Conservation (phyloP, 148 eudicot genomes). For the Rheum nobile region DNA sequence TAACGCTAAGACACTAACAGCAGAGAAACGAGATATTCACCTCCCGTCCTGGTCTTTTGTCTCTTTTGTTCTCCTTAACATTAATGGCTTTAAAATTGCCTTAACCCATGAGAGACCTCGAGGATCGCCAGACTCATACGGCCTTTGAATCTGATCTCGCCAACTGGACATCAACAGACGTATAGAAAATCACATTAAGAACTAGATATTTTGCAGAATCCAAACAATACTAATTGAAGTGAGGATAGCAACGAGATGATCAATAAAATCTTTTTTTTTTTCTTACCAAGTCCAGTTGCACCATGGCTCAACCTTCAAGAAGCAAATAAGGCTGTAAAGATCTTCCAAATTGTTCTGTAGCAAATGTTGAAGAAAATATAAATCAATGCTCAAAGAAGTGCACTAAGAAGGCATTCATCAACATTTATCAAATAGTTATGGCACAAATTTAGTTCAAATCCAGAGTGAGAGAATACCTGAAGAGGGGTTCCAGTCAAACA, state of each 20-base stretch:
- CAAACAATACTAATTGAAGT: not conserved
- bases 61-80: constrained; percentile 69
- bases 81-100: constrained; percentile 47
- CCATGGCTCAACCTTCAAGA: constrained; percentile 73
- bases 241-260: not conserved
- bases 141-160: constrained; percentile 46
- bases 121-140: constrained; percentile 51
- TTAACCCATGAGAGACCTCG: constrained; percentile 45
- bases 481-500: constrained; percentile 71
- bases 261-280: not conserved
- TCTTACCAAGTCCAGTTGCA: constrained; percentile 65
- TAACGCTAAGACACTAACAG: not conserved
- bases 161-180: constrained; percentile 13
- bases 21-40: constrained; percentile 12
- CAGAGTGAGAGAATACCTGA: constrained; percentile 24
- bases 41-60: constrained; percentile 58
- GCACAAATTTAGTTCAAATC: not conserved
- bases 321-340: constrained; percentile 52
- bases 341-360: constrained; percentile 69
- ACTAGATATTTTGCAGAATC: not conserved
- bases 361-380: constrained; percentile 6
- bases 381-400: not conserved
- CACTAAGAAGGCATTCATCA: not conserved
- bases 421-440: not conserved
- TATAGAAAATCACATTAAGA: not conserved